phyloP scores from a whole-genome alignment of 257 asterid genomes.

The Anisodus tanguticus region DNA sequence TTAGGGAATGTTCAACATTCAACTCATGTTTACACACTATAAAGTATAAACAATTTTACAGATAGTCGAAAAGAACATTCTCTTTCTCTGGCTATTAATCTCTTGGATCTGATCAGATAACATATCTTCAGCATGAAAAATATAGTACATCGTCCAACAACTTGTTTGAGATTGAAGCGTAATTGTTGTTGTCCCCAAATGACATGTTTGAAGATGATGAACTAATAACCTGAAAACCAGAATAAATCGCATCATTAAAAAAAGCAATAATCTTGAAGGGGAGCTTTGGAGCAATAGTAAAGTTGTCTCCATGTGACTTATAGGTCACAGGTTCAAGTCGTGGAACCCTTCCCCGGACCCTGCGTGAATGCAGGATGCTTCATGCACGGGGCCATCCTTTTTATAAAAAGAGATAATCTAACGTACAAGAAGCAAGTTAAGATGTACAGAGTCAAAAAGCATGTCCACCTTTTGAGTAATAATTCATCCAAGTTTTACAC shows the following conservation, averaged over 20 bases:
- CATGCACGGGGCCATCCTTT: background rate
- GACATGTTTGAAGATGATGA: constrained; percentile 2
- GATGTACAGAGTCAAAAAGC: no score
- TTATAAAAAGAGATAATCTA: background rate
- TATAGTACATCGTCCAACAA: background rate
- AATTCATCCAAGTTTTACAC: background rate
- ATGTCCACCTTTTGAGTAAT: background rate
- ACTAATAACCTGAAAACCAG: background rate
- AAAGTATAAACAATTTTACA: background rate
- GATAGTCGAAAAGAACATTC: background rate
- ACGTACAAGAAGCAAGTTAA: no score
- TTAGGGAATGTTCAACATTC: background rate
- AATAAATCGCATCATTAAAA: background rate
- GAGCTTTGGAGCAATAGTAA: background rate
- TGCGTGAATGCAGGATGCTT: background rate
- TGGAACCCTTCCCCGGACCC: background rate
- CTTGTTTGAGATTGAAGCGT: background rate
- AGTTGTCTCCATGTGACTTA: background rate
- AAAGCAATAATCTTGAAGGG: background rate
- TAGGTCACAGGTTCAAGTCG: background rate
- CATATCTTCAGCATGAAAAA: background rate
- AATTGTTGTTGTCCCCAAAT: background rate
- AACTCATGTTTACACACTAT: background rate
- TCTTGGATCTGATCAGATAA: background rate
- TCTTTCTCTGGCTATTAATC: background rate